Base-by-base conservation (phyloP, 140 eudicot genomes). In the Erigeron philadelphicus region DNA sequence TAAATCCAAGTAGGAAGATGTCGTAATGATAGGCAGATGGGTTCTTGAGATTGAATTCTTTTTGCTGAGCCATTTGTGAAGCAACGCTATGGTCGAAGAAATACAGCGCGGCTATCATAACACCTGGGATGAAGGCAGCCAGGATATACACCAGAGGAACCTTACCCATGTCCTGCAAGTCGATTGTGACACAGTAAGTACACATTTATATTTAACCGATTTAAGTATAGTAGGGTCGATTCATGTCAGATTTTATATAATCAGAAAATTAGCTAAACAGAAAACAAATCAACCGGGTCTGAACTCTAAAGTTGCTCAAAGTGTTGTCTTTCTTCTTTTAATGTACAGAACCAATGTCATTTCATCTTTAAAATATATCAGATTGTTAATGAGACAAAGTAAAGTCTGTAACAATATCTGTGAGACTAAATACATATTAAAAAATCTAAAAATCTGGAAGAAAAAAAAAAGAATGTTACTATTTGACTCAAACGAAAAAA, bases 41-140 rank as follows among this genome's bases (percentile, higher is more conserved):
- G 4, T 81, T 82, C 74, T 79, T 82, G 76, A 82, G 81, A 79
- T 79, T 82, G 16, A 78, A 82, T 59, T 82, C 84, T 76, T 82
- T 75, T 43, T 71, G 79, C 21, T 82, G 86, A 53, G 86, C 86
- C 66, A 82, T 13, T 48, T 82, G 86, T 21, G 86, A 79, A 60
- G 86, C 86, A 67, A 82, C 86, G 15, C 84, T 82, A 49, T 82
- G 86, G 50, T 78, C 84, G 21, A 79, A 82, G 76, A 75, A 82
- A 67, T 82, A 82, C 31, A 82, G 81, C 35, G 66, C 83, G 17
- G 86, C 84, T 43, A 82, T 76, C 84, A 82, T 82, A 9, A 72
- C 60, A 21, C 81, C 81, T 0, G 86, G 79, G 55, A 82, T 17
- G 62, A 82, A 71, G 59, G 86, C 86, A 46, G 74, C 84, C 70